Evolutionary conservation across 257 asterid species (phyloP).

Genomic region (Solanum sparsipilum): DNA sequence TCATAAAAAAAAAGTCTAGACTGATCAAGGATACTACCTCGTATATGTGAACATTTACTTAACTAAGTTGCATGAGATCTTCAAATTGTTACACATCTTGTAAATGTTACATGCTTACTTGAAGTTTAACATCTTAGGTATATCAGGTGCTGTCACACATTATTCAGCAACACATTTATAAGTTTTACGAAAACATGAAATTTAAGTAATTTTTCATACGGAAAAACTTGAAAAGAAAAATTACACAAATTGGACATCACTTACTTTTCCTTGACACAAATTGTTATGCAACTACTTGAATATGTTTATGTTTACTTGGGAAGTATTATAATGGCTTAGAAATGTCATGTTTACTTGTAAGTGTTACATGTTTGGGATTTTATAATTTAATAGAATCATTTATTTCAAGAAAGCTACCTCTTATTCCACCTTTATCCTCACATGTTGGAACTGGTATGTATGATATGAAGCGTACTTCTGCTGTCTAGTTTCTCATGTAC

Average conservation of each 20-base stretch:
- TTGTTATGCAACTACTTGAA: neutral
- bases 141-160: neutral
- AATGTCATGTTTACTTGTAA: neutral
- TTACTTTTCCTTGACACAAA: neutral
- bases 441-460: neutral
- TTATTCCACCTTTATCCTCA: neutral
- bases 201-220: neutral
- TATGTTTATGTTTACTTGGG: neutral
- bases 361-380: neutral
- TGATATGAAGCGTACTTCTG: neutral
- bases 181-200: neutral
- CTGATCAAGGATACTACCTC: neutral
- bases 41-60: neutral
- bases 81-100: neutral
- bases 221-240: neutral
- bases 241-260: neutral
- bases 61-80: neutral
- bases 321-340: neutral
- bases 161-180: neutral
- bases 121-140: neutral
- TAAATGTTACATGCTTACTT: neutral
- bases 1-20: neutral
- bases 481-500: neutral
- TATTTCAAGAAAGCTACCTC: neutral
- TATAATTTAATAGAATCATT: neutral